phyloP scores from a whole-genome alignment of 169 alveolate genomes.

The Blepharisma undulans region DNA sequence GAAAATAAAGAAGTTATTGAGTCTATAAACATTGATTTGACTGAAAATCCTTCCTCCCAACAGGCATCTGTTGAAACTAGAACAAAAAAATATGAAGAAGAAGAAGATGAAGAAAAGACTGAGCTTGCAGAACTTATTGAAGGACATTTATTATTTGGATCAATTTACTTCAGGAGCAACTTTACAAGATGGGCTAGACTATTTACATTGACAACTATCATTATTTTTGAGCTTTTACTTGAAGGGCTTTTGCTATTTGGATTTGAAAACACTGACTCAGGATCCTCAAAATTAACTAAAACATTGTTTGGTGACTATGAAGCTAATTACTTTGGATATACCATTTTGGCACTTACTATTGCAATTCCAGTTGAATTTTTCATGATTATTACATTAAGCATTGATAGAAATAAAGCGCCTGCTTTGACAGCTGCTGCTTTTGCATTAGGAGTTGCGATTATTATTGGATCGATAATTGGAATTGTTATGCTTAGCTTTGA shows the following conservation, averaged over 20 bases:
- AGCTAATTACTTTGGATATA: constrained; percentile 2
- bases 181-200: not conserved
- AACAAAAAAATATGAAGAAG: no score
- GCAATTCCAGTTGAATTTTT: not conserved
- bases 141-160: constrained; percentile 25
- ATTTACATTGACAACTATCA: not conserved
- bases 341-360: not conserved
- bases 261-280: not conserved
- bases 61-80: no score
- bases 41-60: no score
- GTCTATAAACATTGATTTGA: no score
- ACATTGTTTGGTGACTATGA: not conserved
- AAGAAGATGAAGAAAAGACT: not conserved
- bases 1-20: no score
- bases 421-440: not conserved
- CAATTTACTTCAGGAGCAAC: not conserved
- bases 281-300: not conserved
- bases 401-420: not conserved
- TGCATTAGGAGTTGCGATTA: not conserved
- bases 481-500: not conserved
- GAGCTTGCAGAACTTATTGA: not conserved
- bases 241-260: not conserved
- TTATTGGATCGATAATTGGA: not conserved
- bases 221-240: not conserved
- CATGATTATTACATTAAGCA: not conserved